Evolutionary conservation across 495 filamentous ascomycete genomes (phyloP).

Genomic region (Usnea hakonensis): DNA sequence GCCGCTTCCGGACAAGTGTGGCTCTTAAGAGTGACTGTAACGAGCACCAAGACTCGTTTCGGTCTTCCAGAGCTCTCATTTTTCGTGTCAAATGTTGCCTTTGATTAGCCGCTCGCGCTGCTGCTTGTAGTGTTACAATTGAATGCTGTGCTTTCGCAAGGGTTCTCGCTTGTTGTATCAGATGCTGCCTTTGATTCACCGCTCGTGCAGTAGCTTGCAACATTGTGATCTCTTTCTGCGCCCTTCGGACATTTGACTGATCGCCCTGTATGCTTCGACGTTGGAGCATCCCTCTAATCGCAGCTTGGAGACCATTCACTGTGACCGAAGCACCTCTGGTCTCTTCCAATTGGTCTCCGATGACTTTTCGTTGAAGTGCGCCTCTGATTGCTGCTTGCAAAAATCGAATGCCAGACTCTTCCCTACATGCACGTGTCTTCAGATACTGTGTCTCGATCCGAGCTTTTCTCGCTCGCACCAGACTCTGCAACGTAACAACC

Average conservation of each 20-base stretch:
- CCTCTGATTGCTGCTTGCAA: constrained; percentile 57
- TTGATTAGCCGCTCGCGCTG: constrained; percentile 19
- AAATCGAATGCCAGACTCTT: constrained; percentile 48
- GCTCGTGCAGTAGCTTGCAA: constrained; percentile 36
- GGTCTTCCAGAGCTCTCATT: constrained; percentile 32
- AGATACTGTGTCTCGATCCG: constrained; percentile 59
- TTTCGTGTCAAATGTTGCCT: constrained; percentile 16
- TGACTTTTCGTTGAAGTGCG: constrained; percentile 44
- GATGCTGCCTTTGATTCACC: constrained; percentile 8
- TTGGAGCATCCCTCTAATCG: constrained; percentile 47
- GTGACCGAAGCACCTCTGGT: constrained; percentile 39
- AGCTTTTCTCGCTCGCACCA: constrained; percentile 69
- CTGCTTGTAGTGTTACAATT: constrained; percentile 36
- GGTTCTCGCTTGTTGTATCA: constrained; percentile 24
- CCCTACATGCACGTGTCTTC: constrained; percentile 51
- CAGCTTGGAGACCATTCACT: constrained; percentile 63
- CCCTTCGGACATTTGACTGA: constrained; percentile 27
- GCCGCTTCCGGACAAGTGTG: constrained; percentile 36
- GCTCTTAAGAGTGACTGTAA: constrained; percentile 47
- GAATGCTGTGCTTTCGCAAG: constrained; percentile 2
- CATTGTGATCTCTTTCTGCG: constrained; percentile 22
- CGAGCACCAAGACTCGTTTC: constrained; percentile 36
- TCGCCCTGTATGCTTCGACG: constrained; percentile 28
- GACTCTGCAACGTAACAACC: constrained; percentile 73
- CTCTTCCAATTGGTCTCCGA: constrained; percentile 41